Evolutionary conservation across 2,329 filamentous ascomycete species (phyloP), one percentile per base, ranked within the genome.

Genomic region (Botryosphaeria agaves): DNA sequence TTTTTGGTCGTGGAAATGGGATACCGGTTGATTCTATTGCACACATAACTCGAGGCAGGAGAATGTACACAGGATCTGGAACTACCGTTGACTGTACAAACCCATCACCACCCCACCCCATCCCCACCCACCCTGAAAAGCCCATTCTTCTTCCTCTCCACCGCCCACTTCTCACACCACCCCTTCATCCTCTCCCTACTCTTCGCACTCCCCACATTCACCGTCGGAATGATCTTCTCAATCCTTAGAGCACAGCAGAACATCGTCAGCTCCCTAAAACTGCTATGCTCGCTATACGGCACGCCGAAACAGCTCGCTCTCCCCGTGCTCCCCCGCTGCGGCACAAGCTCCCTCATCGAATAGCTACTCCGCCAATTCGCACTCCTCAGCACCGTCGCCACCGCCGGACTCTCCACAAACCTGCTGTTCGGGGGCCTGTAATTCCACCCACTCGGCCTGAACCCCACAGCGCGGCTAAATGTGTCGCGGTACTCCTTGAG

Each of bases 241-340:
- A 98, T 91, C 33, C 80, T 62, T 50, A 98, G 51, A 14, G 76
- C 71, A 63, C 89, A 89, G 41, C 87, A 71, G 48, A 98, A 98
- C 68, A 95, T 76, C 1, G 83, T 87, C 47, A 98, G 55, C 59
- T 98, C 89, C 24, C 87, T 67, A 48, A 98, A 98, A 37, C 81
- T 91, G 51, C 80, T 89, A 51, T 98, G 89, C 57, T 98, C 89
- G 30, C 77, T 85, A 49, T 98, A 98, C 2, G 89, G 89, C 2
- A 95, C 89, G 1, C 83, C 85, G 42, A 91, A 93, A 50, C 84
- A 94, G 50, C 78, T 76, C 21, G 80, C 80, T 42, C 87, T 76
- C 28, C 67, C 67, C 3, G 79, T 85, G 53, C 79, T 85, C 3
- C 89, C 89, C 3, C 83, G 68, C 54, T 93, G 83, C 0, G 83